phyloP scores from a whole-genome alignment of 805 yeast genomes.

The Metschnikowia gelsemii region DNA sequence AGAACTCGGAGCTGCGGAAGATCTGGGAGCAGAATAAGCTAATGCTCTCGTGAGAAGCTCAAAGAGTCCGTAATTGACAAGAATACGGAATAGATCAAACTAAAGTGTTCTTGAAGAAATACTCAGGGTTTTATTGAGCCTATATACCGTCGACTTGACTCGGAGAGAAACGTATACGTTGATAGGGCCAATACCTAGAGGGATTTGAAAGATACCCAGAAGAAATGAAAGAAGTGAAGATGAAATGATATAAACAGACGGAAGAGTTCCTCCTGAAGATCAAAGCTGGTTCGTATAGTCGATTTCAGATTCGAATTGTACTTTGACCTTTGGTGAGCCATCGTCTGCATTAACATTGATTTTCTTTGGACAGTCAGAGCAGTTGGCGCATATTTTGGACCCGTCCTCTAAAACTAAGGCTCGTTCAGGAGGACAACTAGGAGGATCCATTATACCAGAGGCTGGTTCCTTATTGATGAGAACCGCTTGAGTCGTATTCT shows the following conservation, averaged over 20 bases:
- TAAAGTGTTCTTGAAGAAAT: not conserved
- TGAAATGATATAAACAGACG: too few species aligned
- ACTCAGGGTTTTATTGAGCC: slow-evolving; percentile 1
- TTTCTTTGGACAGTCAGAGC: slow-evolving; percentile 31
- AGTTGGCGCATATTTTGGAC: slow-evolving; percentile 28
- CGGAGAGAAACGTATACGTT: too few species aligned
- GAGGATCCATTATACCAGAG: not conserved
- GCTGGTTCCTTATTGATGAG: slow-evolving; percentile 19
- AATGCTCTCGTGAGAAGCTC: slow-evolving; percentile 19
- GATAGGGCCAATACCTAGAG: too few species aligned
- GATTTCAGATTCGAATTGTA: slow-evolving; percentile 14
- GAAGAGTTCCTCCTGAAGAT: not conserved
- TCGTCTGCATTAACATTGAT: slow-evolving; percentile 7
- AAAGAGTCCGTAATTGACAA: too few species aligned
- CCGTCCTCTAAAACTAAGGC: slow-evolving; percentile 25
- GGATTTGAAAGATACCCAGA: too few species aligned
- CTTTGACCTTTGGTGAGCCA: slow-evolving; percentile 16
- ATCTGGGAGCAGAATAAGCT: slow-evolving; percentile 21
- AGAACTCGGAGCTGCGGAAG: slow-evolving; percentile 17
- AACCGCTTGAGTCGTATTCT: slow-evolving; percentile 20
- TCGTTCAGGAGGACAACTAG: slow-evolving; percentile 14
- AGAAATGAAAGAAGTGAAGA: too few species aligned
- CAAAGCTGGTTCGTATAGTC: slow-evolving; percentile 9
- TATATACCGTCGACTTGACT: not conserved
- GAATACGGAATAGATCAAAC: too few species aligned